Evolutionary conservation across 1,284 basidiomycete species (phyloP), one percentile per base, ranked within the genome.

Genomic region (Ustilago bromivora): DNA sequence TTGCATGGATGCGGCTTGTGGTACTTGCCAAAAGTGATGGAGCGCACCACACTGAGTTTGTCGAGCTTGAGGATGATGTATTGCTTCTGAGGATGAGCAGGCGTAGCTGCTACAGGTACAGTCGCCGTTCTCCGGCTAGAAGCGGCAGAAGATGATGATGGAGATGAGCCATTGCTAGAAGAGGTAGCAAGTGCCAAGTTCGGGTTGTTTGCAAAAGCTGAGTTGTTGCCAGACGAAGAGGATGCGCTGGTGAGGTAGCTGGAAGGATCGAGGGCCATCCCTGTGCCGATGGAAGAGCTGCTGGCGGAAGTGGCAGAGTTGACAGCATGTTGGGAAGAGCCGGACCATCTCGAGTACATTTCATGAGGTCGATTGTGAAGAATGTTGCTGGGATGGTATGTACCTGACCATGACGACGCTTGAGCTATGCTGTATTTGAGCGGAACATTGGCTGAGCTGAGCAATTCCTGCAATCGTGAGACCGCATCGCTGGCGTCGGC

Each of bases 1-100:
- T 86, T 87, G 79, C 86, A 87, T 0, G 86, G 85, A 62, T 87
- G 87, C 4, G 83, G 69, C 66, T 86, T 86, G 68, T 80, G 51
- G 66, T 83, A 85, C 55, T 87, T 87, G 62, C 85, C 86, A 54
- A 87, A 87, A 12, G 78, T 82, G 71, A 87, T 80, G 28, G 56
- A 57, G 1, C 79, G 73, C 15, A 86, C 78, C 23, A 87, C 63
- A 28, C 80, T 70, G 10, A 69, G 77, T 34, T 79, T 67, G 32
- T 85, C 81, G 17, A 87, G 75, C 64, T 85, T 81, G 54, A 87
- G 59, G 38, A 80, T 71, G 60, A 87, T 80, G 79, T 81, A 87
- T 64, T 86, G 86, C 69, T 66, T 86, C 65, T 36, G 79, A 11
- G 63, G 52, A 49, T 51, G 61, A 38, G 35, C 46, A 31, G 57